A percentile compares a stretch with the other conserved stretches of the same genome.
Evolutionary conservation across 805 yeast species (phyloP).

Genomic region (Yarrowia hollandica): DNA sequence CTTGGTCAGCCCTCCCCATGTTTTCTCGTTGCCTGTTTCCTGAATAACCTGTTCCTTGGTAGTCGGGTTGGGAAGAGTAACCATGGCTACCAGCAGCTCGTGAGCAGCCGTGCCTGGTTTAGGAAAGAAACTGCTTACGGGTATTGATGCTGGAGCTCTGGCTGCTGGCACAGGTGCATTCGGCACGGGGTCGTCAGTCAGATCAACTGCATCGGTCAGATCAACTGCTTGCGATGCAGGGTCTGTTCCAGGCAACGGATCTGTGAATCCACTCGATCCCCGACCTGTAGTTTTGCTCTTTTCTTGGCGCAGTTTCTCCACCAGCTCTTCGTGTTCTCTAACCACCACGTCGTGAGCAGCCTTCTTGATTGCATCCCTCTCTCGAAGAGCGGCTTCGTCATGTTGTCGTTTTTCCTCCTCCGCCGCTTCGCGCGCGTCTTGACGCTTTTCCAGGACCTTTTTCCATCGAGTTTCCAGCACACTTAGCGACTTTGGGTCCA

Average conservation of each 20-base stretch:
- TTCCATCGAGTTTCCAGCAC: slow-evolving; percentile 12
- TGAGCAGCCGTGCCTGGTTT: background rate
- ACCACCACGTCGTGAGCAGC: background rate
- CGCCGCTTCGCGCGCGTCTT: background rate
- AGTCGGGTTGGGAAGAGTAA: background rate
- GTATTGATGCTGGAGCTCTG: background rate
- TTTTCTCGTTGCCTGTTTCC: background rate
- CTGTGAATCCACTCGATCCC: background rate
- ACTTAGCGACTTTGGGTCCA: background rate
- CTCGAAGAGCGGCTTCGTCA: background rate
- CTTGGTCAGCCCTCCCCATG: background rate
- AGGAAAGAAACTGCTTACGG: background rate
- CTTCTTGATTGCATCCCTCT: background rate
- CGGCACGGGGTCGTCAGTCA: too few relatives aligned
- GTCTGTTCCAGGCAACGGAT: background rate
- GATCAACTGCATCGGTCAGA: background rate
- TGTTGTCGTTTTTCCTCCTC: background rate
- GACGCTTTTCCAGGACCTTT: background rate
- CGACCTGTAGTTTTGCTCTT: background rate
- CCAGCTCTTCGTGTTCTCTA: background rate
- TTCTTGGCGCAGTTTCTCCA: background rate
- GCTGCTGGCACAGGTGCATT: too few relatives aligned
- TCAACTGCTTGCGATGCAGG: background rate
- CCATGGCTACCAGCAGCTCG: background rate
- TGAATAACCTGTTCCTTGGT: background rate